Evolutionary conservation across 345 rosid species (phyloP), one percentile per base, ranked within the genome.

Genomic region (Citrus trifoliata): DNA sequence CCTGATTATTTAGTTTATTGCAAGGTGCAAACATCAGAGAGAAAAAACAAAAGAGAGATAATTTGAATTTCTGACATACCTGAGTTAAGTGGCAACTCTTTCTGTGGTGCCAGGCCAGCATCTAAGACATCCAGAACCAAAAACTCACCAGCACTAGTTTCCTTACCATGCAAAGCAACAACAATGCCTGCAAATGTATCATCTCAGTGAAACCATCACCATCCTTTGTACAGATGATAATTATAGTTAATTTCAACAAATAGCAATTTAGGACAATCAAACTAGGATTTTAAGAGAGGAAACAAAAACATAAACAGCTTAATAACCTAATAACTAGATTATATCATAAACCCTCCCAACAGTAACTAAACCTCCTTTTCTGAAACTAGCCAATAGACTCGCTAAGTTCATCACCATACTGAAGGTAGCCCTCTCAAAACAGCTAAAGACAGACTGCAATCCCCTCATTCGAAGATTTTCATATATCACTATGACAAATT

Each of bases 71-170:
- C 6, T n/a, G 63, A 75, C 85, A 70, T 86, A 94, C 98, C 76
- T 73, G 88, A 84, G 70, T 87, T 76, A 33, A 91, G 87, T 12
- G 88, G 95, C 78, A 78, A 83, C 72, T 89, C 90, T 74, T 86
- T 85, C 85, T 96, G 97, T 32, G 98, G 93, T 58, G 97, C 91
- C 79, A 91, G 82, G 65, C 95, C 99, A 82, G 98, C 95, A 83
- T 96, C 98, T 62, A 93, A 86, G 76, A 94, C 87, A 82, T 93
- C 98, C 79, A 85, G 85, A 86, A 96, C 99, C 76, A 86, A 65
- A 83, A 95, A 93, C 48, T 91, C 92, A 48, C 98, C 99, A 32
- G 90, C 88, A 79, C 80, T 85, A 73, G 97, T 91, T 86, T 96
- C 98, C 89, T 86, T 92, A 80, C 98, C 98, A 84, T 86, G 94